Percentiles rank a stretch among this genome's conserved stretches.
These are phyloP conservation scores for Claviceps spartinae DNA, from an alignment of 2,329 filamentous ascomycete species.

Conservation along the genomic window DNA sequence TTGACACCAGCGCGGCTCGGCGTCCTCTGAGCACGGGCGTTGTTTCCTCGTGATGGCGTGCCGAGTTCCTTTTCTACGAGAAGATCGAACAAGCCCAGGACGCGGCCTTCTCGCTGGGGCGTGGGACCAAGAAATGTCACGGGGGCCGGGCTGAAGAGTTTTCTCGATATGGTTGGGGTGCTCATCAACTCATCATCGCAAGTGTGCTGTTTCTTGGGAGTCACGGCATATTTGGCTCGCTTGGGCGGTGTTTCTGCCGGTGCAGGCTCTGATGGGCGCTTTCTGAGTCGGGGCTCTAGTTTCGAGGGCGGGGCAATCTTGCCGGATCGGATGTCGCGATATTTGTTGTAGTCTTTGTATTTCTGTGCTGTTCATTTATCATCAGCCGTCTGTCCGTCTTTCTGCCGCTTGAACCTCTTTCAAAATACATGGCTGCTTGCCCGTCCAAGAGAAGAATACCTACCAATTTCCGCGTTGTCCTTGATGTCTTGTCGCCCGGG, in stretches of 20 bases:
- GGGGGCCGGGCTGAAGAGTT: constrained; percentile 44
- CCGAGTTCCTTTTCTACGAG: constrained; percentile 37
- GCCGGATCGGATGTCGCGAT: constrained; percentile 45
- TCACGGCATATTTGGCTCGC: constrained; percentile 31
- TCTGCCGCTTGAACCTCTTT: background rate
- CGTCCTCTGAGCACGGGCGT: constrained; percentile 10
- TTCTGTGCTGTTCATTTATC: constrained; percentile 40
- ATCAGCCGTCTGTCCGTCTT: background rate
- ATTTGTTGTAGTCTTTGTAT: constrained; percentile 62
- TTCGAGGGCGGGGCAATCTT: constrained; percentile 29
- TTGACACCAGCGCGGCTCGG: constrained; percentile 11
- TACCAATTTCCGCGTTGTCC: constrained; percentile 57
- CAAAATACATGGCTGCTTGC: background rate
- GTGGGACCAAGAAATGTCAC: constrained; percentile 60
- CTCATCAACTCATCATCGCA: constrained; percentile 30
- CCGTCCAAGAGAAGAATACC: constrained; percentile 6
- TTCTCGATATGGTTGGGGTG: constrained; percentile 43
- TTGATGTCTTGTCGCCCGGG: constrained; percentile 66
- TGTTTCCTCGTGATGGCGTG: constrained; percentile 33
- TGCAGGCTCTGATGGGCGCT: constrained; percentile 26
- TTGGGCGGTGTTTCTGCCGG: constrained; percentile 37
- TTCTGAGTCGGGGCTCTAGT: constrained; percentile 18
- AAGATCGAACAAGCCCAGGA: constrained; percentile 66
- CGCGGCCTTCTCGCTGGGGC: constrained; percentile 63
- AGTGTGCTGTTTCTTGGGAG: constrained; percentile 28